These are phyloP conservation scores for Cylindrodendrum hubeiense DNA, from an alignment of 2,329 filamentous ascomycete species.

Conservation along the genomic window DNA sequence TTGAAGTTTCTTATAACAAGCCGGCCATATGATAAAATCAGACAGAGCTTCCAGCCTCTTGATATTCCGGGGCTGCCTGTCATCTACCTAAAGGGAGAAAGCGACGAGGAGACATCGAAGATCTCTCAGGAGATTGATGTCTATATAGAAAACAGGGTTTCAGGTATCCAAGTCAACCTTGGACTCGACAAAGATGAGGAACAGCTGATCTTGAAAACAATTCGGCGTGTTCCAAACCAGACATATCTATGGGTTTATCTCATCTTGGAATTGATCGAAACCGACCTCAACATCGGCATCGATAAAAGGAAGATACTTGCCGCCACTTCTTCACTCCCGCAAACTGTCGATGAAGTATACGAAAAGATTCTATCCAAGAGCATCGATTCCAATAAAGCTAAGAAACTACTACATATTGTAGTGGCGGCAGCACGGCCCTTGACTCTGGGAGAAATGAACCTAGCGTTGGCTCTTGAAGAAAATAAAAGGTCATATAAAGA, in stretches of 20 bases:
- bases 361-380: slow-evolving; percentile 41
- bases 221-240: slow-evolving; percentile 29
- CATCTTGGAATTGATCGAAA: slow-evolving; percentile 30
- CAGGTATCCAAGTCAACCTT: slow-evolving; percentile 5
- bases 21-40: slow-evolving; percentile 45
- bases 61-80: slow-evolving; percentile 14
- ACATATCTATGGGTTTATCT: slow-evolving; percentile 47
- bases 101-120: slow-evolving; percentile 27
- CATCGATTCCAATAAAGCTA: slow-evolving; percentile 16
- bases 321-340: slow-evolving; percentile 29
- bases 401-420: slow-evolving; percentile 39
- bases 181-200: slow-evolving; percentile 21
- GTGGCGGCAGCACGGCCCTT: slow-evolving; percentile 41
- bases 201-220: slow-evolving; percentile 17
- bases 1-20: slow-evolving; percentile 54
- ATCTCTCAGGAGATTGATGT: slow-evolving; percentile 40
- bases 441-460: slow-evolving; percentile 36
- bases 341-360: slow-evolving; percentile 42
- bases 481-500: slow-evolving; percentile 20
- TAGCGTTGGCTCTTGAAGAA: slow-evolving; percentile 30
- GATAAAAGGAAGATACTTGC: slow-evolving; percentile 15
- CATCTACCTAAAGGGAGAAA: slow-evolving; percentile 37
- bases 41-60: slow-evolving; percentile 29
- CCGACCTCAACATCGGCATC: slow-evolving; percentile 17
- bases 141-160: slow-evolving; percentile 29